Evolutionary conservation across 257 asterid species (phyloP).

Genomic region (Fraxinus americana): DNA sequence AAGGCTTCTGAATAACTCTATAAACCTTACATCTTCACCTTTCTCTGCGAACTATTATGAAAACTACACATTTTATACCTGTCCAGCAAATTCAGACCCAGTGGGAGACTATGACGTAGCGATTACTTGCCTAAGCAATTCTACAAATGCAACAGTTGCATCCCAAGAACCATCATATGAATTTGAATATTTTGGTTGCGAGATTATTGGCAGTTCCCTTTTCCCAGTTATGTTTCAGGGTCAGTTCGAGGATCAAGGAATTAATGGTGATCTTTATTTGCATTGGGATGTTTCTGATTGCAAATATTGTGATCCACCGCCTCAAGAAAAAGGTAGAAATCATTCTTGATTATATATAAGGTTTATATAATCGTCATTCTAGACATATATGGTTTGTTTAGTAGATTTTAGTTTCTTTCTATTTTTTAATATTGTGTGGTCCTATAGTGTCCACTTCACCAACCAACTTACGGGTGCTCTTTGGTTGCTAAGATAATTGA

Average conservation of each 20-base stretch:
- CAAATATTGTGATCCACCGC: conserved; percentile 19
- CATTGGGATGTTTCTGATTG: conserved; percentile 22
- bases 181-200: background rate
- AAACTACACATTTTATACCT: conserved; percentile 30
- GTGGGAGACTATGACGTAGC: background rate
- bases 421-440: no score
- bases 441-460: no score
- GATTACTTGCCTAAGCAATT: conserved; percentile 35
- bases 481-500: no score
- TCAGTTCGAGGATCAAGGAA: conserved; percentile 6
- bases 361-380: no score
- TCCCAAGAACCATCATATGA: background rate
- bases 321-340: conserved; percentile 10
- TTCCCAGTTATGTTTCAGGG: conserved; percentile 12
- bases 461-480: no score
- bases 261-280: conserved; percentile 10
- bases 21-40: conserved; percentile 32
- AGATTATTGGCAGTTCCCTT: background rate
- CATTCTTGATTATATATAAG: no score
- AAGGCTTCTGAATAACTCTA: conserved; percentile 19
- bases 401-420: no score
- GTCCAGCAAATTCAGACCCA: conserved; percentile 9
- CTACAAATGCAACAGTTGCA: conserved; percentile 12
- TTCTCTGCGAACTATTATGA: conserved; percentile 18
- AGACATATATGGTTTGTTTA: background rate